Evolutionary conservation across 768 basidiomycete genomes (phyloP).

Genomic region (Paxillus involutus): DNA sequence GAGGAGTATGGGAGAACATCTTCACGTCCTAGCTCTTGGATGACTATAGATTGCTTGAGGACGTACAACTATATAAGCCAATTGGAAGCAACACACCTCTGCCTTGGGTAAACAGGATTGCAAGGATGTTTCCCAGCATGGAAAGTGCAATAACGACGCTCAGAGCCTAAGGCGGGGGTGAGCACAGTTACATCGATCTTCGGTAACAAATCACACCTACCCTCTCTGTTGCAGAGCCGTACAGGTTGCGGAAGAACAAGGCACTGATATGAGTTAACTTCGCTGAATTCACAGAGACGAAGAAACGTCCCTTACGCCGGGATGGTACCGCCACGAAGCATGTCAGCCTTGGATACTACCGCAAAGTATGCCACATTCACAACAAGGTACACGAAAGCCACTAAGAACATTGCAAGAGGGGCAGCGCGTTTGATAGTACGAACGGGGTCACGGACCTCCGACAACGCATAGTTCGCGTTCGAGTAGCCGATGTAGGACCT

Average conservation of each 20-base stretch:
- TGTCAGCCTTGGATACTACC: conserved; percentile 69
- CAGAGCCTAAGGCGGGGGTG: conserved; percentile 41
- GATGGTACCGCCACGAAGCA: conserved; percentile 60
- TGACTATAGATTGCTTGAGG: conserved; percentile 39
- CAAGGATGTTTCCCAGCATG: conserved; percentile 61
- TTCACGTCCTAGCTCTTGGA: conserved; percentile 74
- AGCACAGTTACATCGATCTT: not conserved
- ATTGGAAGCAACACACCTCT: conserved; percentile 45
- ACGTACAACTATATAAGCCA: not conserved
- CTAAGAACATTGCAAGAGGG: conserved; percentile 59
- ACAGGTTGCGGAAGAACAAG: conserved; percentile 73
- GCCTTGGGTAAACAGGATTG: conserved; percentile 65
- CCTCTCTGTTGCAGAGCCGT: conserved; percentile 58
- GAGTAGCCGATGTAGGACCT: conserved; percentile 77
- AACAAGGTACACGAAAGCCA: conserved; percentile 60
- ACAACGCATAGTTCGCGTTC: conserved; percentile 73
- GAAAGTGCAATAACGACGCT: conserved; percentile 66
- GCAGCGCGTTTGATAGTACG: conserved; percentile 70
- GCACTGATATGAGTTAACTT: conserved; percentile 39
- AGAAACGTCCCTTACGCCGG: conserved; percentile 51
- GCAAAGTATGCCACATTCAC: conserved; percentile 76
- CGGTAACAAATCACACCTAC: conserved; percentile 30
- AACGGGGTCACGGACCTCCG: conserved; percentile 69
- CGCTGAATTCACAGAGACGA: not conserved
- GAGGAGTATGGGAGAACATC: conserved; percentile 65